phyloP scores from a whole-genome alignment of 176 grass and related monocot species.

The Aegilops tauschii region DNA sequence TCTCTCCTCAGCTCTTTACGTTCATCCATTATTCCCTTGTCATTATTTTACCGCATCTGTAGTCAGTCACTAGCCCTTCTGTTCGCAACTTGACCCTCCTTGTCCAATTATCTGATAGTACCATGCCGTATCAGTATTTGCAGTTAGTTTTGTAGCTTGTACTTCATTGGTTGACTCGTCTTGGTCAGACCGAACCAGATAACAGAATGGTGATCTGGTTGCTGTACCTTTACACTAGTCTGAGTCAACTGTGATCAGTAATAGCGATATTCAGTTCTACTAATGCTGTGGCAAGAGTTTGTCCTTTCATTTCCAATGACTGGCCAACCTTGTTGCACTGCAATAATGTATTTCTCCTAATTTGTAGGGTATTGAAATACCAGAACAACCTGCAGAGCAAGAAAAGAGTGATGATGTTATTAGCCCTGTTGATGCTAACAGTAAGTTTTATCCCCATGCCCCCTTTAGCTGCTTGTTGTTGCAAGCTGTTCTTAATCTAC shows the following conservation, averaged over 20 bases:
- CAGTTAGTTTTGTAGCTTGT: neutral
- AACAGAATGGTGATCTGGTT: neutral
- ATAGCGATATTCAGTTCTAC: neutral
- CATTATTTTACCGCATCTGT: neutral
- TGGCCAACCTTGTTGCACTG: neutral
- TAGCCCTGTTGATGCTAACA: conserved; percentile 47
- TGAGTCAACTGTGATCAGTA: neutral
- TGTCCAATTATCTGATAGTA: neutral
- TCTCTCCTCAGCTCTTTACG: neutral
- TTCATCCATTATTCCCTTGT: neutral
- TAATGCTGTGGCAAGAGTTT: neutral
- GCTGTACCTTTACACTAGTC: neutral
- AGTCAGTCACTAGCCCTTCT: neutral
- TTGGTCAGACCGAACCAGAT: too few relatives aligned
- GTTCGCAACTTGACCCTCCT: neutral
- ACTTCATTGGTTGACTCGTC: neutral
- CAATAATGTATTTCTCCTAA: conserved; percentile 1
- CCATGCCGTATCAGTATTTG: too few relatives aligned
- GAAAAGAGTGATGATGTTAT: conserved; percentile 79
- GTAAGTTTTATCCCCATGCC: conserved; percentile 23
- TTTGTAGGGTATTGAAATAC: conserved; percentile 36
- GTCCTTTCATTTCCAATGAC: neutral
- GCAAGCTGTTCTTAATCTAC: neutral
- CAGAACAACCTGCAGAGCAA: conserved; percentile 58
- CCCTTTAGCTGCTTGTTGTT: neutral